Conservation (phyloP, 768 basidiomycete genomes). For the Antrodiella citrinella region DNA sequence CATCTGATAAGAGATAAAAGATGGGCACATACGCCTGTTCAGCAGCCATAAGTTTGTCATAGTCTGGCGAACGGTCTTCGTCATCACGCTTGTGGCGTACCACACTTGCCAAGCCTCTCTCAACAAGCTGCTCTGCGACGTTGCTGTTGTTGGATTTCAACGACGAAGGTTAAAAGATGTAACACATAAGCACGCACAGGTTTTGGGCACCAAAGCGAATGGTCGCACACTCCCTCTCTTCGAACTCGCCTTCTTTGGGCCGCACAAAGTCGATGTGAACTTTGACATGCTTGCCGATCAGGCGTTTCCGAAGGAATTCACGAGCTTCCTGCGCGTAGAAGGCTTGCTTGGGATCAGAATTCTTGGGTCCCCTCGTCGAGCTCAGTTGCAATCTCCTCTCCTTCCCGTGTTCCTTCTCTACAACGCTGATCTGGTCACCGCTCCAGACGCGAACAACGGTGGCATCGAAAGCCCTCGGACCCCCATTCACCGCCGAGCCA, state of each 20-base stretch:
- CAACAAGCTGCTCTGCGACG: conserved; percentile 86
- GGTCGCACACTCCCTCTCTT: conserved; percentile 88
- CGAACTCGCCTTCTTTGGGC: conserved; percentile 87
- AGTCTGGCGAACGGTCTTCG: conserved; percentile 92
- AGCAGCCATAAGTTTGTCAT: conserved; percentile 92
- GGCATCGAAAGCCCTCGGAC: conserved; percentile 60
- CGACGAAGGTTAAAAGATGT: conserved; percentile 1
- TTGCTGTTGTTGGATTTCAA: conserved; percentile 44
- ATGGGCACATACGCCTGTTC: conserved; percentile 69
- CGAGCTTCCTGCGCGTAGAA: conserved; percentile 88
- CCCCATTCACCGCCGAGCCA: conserved; percentile 34
- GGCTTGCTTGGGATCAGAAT: conserved; percentile 79
- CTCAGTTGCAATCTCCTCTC: conserved; percentile 84
- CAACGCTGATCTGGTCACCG: conserved; percentile 81
- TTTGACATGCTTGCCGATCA: conserved; percentile 85
- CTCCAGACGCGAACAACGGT: conserved; percentile 85
- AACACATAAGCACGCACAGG: conserved; percentile 48
- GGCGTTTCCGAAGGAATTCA: conserved; percentile 85
- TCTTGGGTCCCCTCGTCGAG: conserved; percentile 81
- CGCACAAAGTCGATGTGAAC: conserved; percentile 86
- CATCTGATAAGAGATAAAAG: conserved; percentile 2
- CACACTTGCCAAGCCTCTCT: conserved; percentile 84
- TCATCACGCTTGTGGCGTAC: conserved; percentile 93
- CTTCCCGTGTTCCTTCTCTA: conserved; percentile 61
- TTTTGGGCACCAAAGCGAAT: conserved; percentile 78